Evolutionary conservation across 2,329 filamentous ascomycete genomes (phyloP), one percentile per base, ranked within the genome.

Genomic region (Beauveria asiatica): DNA sequence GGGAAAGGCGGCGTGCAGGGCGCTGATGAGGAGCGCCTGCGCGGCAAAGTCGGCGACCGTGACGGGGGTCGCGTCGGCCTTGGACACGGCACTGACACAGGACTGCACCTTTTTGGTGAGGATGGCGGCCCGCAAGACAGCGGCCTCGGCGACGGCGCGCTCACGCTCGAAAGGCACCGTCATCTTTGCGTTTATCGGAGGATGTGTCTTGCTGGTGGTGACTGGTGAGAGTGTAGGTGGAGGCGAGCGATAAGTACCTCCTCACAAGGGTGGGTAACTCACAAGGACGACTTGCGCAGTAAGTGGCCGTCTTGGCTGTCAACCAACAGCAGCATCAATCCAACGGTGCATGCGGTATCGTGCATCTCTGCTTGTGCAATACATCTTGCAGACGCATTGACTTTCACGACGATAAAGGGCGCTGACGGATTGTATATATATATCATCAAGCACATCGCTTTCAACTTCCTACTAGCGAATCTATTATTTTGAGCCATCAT

Each of bases 41-140:
- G 82, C 80, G 45, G 82, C 83, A 67, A 86, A 86, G 68, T 87
- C 84, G 62, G 83, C 83, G 42, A 84, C 78, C 1, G 84, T 86
- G 55, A 87, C 84, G 25, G 84, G 84, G 0, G 79, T 80, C 53
- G 76, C 73, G 68, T 87, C 84, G 60, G 74, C 75, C 68, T 87
- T 86, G 66, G 80, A 76, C 57, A 84, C 73, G 23, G 75, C 76
- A 60, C 74, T 75, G 73, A 65, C 84, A 70, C 61, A 73, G 68
- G 67, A 67, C 45, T 72, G 71, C 23, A 75, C 69, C 37, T 64
- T 66, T 67, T 85, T 84, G 19, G 84, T 86, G 42, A 86, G 75
- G 17, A 81, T 70, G 3, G 82, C 78, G 56, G 83, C 83, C 62
- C 78, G 74, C 65, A 83, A 79, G 19, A 85, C 80, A 21, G 81